Base-by-base conservation (phyloP, 441 rosid species). In the Populus tomentosa region DNA sequence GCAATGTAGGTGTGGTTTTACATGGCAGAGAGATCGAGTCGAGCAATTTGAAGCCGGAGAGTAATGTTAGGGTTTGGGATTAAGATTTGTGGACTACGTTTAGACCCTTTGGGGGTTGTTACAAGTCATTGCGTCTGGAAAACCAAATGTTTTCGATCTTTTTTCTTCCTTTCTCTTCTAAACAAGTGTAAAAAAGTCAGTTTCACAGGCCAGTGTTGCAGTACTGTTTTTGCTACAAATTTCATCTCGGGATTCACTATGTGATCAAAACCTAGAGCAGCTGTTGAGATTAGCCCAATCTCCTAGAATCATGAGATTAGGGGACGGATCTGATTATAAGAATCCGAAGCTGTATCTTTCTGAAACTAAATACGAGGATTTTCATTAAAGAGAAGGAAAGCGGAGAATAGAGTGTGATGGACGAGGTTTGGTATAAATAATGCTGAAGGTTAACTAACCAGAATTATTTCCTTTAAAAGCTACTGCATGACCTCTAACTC, bases 11-110 rank as follows among this genome's bases (percentile, higher is more conserved):
- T 16, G 98, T 93, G 63, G 95, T 95, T 30, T 82, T 93, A 74
- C 99, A 97, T 7, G 97, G 92, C 86, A 95, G 92, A 80, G 96
- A 91, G 92, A 95, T 95, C 81, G 93, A 93, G 73, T 78, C 97
- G 5, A 95, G 88, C 90, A 93, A 93, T 83, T 86, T 93, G 91
- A 95, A 95, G 88, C 98, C 99, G 0, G 98, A 95, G 84, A 95
- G 98, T 95, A 63, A 95, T 95, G 98, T 95, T 88, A 92, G 18
- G 20, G 32, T 28, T 56, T 65, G 5, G 26, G 36, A 30, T 1
- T 71, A 65, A 65, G 72, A 65, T 46, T 21, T 77, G 79, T 75
- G 38, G 79, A 76, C 36, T 32, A 38, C 71, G 42, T 67, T 33
- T 77, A 61, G 63, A 46, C 68, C 46, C 16, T 24, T 42, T 0